A percentile compares a stretch with the other conserved stretches of the same genome.
Conservation (phyloP, 2,329 filamentous ascomycete species). For the Xylaria arbuscula region DNA sequence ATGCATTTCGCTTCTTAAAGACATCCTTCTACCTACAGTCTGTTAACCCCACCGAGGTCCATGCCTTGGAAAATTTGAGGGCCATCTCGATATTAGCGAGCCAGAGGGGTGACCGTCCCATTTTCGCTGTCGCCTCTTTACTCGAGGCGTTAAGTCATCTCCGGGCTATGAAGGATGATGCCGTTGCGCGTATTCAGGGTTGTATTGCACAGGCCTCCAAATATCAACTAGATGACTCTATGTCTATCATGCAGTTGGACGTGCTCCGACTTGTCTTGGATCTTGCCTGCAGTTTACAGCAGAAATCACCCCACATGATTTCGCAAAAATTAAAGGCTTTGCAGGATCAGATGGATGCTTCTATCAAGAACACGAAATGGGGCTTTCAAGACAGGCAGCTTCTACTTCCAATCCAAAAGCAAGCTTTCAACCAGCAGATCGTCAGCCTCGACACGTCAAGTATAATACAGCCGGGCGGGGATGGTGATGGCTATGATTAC, state of each 20-base stretch:
- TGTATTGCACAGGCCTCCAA: slow-evolving; percentile 80
- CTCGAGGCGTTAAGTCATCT: slow-evolving; percentile 78
- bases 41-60: slow-evolving; percentile 68
- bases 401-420: slow-evolving; percentile 66
- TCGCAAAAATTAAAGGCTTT: slow-evolving; percentile 70
- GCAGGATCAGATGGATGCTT: slow-evolving; percentile 70
- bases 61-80: slow-evolving; percentile 75
- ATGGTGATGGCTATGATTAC: slow-evolving; percentile 61
- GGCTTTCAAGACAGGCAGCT: slow-evolving; percentile 61
- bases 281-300: slow-evolving; percentile 74
- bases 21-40: slow-evolving; percentile 74
- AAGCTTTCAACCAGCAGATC: slow-evolving; percentile 58
- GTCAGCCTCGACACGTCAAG: slow-evolving; percentile 68
- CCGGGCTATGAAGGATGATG: slow-evolving; percentile 71
- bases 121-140: slow-evolving; percentile 73
- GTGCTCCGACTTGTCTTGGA: slow-evolving; percentile 75
- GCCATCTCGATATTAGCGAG: slow-evolving; percentile 70
- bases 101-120: slow-evolving; percentile 69
- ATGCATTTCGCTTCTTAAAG: slow-evolving; percentile 80
- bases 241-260: slow-evolving; percentile 73
- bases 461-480: slow-evolving; percentile 62
- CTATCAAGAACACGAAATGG: slow-evolving; percentile 59
- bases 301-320: slow-evolving; percentile 68
- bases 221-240: slow-evolving; percentile 73
- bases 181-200: slow-evolving; percentile 75